A percentile compares a stretch with the other conserved stretches of the same genome.
Evolutionary conservation across 106 monocot species (phyloP).

Genomic region (Dendrobium nobile): DNA sequence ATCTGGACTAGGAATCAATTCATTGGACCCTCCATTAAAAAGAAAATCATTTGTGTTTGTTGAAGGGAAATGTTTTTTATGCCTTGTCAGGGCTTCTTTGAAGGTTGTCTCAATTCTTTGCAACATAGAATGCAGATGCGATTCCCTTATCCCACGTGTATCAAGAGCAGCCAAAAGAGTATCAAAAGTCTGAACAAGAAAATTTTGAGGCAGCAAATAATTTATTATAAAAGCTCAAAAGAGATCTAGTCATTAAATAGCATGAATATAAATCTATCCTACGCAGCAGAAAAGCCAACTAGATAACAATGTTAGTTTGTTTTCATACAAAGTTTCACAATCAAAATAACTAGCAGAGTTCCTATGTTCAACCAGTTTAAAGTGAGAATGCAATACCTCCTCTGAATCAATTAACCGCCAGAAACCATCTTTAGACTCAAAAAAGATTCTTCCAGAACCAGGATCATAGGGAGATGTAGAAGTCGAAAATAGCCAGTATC

Average conservation of each 20-base stretch:
- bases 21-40: slow-evolving; percentile 23
- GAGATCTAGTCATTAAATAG: neutral
- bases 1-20: slow-evolving; percentile 36
- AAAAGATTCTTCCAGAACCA: slow-evolving; percentile 89
- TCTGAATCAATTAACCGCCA: slow-evolving; percentile 96
- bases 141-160: slow-evolving; percentile 87
- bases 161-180: slow-evolving; percentile 65
- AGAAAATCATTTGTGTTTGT: slow-evolving; percentile 1
- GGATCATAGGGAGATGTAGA: slow-evolving; percentile 87
- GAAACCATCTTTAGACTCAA: slow-evolving; percentile 78
- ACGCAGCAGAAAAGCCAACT: too few relatives aligned
- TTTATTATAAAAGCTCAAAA: neutral
- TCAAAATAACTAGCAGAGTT: too few relatives aligned
- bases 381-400: slow-evolving; percentile 51
- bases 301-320: too few relatives aligned
- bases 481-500: slow-evolving; percentile 92
- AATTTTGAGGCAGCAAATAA: neutral
- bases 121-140: slow-evolving; percentile 88
- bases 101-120: slow-evolving; percentile 75
- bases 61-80: slow-evolving; percentile 9
- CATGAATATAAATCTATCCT: neutral
- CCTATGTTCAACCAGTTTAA: too few relatives aligned
- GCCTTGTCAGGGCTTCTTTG: slow-evolving; percentile 63
- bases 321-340: neutral
- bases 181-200: slow-evolving; percentile 70